Evolutionary conservation across 2,329 filamentous ascomycete genomes (phyloP).

Genomic region (Calonectria pteridis): DNA sequence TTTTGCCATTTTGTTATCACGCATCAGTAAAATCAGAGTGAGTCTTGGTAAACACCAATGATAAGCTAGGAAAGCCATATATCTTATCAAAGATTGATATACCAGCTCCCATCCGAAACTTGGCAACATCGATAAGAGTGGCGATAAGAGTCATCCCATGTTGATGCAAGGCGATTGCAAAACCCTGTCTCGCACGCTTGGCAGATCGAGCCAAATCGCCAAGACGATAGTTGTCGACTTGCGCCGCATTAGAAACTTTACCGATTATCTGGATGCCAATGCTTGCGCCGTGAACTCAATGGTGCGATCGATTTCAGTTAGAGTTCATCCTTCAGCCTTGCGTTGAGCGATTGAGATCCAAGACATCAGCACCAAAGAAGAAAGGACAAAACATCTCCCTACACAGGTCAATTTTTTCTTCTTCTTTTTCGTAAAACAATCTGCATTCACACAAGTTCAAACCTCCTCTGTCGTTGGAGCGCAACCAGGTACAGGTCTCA

Average conservation of each 20-base stretch:
- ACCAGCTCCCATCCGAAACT: background rate
- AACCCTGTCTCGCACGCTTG: background rate
- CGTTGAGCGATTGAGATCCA: background rate
- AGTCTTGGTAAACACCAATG: background rate
- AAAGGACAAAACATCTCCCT: background rate
- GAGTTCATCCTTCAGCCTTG: background rate
- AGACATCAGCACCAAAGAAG: background rate
- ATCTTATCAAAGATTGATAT: background rate
- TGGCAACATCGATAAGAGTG: background rate
- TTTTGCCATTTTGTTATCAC: no score
- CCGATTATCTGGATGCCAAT: background rate
- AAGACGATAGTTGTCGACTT: background rate
- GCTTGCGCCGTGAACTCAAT: background rate
- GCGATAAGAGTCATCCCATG: background rate
- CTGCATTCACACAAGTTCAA: background rate
- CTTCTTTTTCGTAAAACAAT: background rate
- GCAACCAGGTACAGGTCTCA: background rate
- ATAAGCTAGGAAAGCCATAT: background rate
- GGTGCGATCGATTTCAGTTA: background rate
- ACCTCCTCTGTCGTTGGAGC: background rate
- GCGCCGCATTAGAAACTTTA: background rate
- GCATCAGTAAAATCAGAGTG: no score
- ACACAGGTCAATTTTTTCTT: background rate
- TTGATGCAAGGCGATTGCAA: background rate
- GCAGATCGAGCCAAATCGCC: background rate